phyloP scores from a whole-genome alignment of 768 basidiomycete species.

The Psilocybe cubensis region DNA sequence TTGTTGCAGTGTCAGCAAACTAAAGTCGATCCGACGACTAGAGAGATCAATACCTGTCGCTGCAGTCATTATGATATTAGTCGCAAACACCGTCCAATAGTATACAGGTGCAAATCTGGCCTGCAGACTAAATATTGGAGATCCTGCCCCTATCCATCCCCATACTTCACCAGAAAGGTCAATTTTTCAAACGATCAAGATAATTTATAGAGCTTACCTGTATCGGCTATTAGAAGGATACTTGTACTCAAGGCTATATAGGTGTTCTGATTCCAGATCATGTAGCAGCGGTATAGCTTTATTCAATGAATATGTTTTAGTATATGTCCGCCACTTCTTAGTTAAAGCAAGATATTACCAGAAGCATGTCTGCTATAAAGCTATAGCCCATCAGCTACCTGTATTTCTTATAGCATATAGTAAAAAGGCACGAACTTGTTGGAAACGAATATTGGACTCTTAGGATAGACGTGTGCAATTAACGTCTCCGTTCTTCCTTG shows the following conservation, averaged over 20 bases:
- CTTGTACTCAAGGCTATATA: slow-evolving; percentile 2
- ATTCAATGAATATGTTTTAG: neutral
- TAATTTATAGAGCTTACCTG: neutral
- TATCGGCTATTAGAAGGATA: slow-evolving; percentile 9
- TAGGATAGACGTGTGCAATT: slow-evolving; percentile 6
- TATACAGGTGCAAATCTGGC: slow-evolving; percentile 7
- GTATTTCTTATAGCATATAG: neutral
- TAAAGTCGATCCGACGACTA: neutral
- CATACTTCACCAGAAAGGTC: neutral
- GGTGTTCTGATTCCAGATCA: slow-evolving; percentile 6
- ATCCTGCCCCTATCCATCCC: slow-evolving; percentile 12
- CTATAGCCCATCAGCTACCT: neutral
- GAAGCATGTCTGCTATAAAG: neutral
- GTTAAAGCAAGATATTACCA: neutral
- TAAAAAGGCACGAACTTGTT: slow-evolving; percentile 3
- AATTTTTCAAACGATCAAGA: neutral
- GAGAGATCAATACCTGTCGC: neutral
- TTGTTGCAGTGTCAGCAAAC: neutral
- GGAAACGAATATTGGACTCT: slow-evolving; percentile 10
- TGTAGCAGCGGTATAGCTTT: slow-evolving; percentile 10
- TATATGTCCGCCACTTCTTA: neutral
- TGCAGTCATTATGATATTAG: slow-evolving; percentile 1
- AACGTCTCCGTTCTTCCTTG: neutral
- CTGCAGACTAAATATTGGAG: slow-evolving; percentile 1
- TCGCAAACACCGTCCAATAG: slow-evolving; percentile 9